Percentiles rank a stretch among this genome's conserved stretches.
phyloP scores from a whole-genome alignment of 495 filamentous ascomycete genomes.

The Bacidia rubella region DNA sequence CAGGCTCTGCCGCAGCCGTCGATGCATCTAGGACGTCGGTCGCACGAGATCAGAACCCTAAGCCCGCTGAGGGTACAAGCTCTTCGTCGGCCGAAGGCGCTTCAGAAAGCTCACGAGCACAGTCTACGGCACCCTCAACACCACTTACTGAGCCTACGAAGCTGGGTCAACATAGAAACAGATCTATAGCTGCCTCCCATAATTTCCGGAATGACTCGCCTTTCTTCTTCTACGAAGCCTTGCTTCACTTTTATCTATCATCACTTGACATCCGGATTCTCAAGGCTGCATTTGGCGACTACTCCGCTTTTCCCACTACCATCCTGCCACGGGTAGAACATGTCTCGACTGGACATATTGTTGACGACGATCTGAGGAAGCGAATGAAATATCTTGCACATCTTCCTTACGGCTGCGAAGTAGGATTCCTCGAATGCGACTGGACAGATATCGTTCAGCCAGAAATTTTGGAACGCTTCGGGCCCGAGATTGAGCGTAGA shows the following conservation, averaged over 20 bases:
- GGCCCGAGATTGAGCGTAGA: constrained; percentile 61
- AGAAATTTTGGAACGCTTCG: constrained; percentile 62
- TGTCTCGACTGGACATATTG: constrained; percentile 77
- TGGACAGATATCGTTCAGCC: constrained; percentile 81
- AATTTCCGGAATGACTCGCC: constrained; percentile 24
- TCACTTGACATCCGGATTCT: constrained; percentile 92
- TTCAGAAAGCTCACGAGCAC: not conserved
- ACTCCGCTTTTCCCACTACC: constrained; percentile 71
- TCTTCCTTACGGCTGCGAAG: constrained; percentile 83
- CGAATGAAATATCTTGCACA: constrained; percentile 84
- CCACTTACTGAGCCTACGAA: not conserved
- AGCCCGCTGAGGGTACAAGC: not conserved
- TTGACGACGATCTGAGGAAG: constrained; percentile 80
- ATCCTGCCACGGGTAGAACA: constrained; percentile 85
- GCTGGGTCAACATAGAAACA: not conserved
- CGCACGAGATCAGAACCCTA: not conserved
- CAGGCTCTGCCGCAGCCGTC: not conserved
- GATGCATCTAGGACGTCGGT: not conserved
- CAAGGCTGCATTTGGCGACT: constrained; percentile 76
- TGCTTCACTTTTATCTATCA: constrained; percentile 85
- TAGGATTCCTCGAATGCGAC: constrained; percentile 89
- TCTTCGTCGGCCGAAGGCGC: not conserved
- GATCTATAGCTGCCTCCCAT: constrained; percentile 6
- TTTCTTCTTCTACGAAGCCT: constrained; percentile 79
- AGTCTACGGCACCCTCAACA: constrained; percentile 5